phyloP scores from a whole-genome alignment of 768 basidiomycete species.

The Leccinum truebloodii region DNA sequence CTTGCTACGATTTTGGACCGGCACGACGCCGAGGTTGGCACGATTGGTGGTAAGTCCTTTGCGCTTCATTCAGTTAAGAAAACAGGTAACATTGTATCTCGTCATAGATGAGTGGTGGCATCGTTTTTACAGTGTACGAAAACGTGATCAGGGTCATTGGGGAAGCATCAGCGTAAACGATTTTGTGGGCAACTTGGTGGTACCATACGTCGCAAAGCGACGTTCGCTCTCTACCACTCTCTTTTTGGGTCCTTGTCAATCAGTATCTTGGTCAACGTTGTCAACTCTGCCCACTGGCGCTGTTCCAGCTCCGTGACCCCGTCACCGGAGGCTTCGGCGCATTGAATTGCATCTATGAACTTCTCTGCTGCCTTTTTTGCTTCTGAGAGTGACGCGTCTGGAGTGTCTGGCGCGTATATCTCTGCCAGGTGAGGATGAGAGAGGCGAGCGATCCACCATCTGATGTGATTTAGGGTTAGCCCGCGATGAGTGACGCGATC shows the following conservation, averaged over 20 bases:
- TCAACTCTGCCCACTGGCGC: slow-evolving; percentile 24
- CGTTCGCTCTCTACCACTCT: neutral
- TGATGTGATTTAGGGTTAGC: slow-evolving; percentile 5
- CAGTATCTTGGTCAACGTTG: slow-evolving; percentile 17
- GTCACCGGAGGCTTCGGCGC: slow-evolving; percentile 12
- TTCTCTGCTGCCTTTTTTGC: slow-evolving; percentile 7
- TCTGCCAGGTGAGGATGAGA: slow-evolving; percentile 17
- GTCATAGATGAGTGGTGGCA: slow-evolving; percentile 84
- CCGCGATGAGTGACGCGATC: neutral
- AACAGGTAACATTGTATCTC: slow-evolving; percentile 1
- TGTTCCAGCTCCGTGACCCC: slow-evolving; percentile 17
- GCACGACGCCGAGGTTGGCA: slow-evolving; percentile 87
- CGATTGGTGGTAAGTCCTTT: slow-evolving; percentile 70
- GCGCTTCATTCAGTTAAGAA: neutral
- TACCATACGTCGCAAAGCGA: neutral
- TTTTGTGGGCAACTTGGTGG: neutral
- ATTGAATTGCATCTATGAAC: slow-evolving; percentile 17
- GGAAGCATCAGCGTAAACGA: slow-evolving; percentile 14
- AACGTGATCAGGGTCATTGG: slow-evolving; percentile 63
- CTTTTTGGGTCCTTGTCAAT: slow-evolving; percentile 11
- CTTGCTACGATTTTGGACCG: slow-evolving; percentile 90
- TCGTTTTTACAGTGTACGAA: slow-evolving; percentile 92
- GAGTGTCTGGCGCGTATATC: slow-evolving; percentile 16
- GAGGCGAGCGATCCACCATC: slow-evolving; percentile 21
- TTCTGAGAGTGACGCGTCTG: slow-evolving; percentile 8